Conservation (phyloP, 164 flowering plant species). For the Vitis rupestris region DNA sequence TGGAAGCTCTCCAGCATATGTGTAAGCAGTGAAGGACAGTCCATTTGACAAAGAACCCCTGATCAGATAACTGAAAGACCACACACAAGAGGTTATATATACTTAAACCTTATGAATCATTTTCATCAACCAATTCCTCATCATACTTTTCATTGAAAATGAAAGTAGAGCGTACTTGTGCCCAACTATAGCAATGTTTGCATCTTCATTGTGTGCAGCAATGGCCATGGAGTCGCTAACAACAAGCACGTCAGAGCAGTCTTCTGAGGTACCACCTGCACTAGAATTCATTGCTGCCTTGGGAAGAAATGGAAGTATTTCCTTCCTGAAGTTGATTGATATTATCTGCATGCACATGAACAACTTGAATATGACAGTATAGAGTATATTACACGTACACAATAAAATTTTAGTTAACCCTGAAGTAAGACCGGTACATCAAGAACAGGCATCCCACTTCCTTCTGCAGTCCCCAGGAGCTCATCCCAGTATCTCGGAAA, state of each 20-base stretch:
- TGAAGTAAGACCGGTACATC: constrained; percentile 29
- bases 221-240: constrained; percentile 62
- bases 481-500: constrained; percentile 79
- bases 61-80: constrained; percentile 63
- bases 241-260: constrained; percentile 77
- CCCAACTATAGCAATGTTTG: constrained; percentile 66
- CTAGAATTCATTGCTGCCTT: constrained; percentile 14
- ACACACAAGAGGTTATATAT: background rate
- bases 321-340: constrained; percentile 80
- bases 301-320: constrained; percentile 68
- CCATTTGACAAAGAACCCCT: constrained; percentile 52
- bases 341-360: constrained; percentile 57
- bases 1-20: constrained; percentile 91
- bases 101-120: background rate
- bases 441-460: constrained; percentile 67
- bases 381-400: too few species aligned
- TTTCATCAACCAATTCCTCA: too few species aligned
- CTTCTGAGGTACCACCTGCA: constrained; percentile 36
- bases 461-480: constrained; percentile 68
- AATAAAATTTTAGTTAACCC: background rate
- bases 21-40: constrained; percentile 63
- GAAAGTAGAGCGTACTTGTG: constrained; percentile 49
- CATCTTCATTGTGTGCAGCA: constrained; percentile 90
- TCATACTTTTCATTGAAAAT: background rate
- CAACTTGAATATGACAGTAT: background rate